Conservation (phyloP, 176 grass and related monocot genomes). For the Triticum monococcum region DNA sequence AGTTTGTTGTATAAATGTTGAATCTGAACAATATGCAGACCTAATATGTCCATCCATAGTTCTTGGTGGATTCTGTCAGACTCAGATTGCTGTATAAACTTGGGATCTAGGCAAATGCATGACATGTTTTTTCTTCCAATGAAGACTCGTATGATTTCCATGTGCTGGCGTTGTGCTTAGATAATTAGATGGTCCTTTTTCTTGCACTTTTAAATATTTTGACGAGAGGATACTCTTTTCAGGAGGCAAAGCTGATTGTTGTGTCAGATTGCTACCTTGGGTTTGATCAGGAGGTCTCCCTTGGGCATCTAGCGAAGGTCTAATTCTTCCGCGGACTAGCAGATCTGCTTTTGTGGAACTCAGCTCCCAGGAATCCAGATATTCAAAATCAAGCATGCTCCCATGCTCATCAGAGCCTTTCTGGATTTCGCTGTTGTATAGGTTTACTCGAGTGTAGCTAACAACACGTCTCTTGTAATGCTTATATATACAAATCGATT, state of each 20-base stretch:
- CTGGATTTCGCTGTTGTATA: background rate
- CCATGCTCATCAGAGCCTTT: background rate
- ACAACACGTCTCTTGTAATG: background rate
- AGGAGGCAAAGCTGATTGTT: slow-evolving; percentile 85
- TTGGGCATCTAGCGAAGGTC: slow-evolving; percentile 39
- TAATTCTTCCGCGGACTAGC: slow-evolving; percentile 12
- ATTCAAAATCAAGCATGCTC: background rate
- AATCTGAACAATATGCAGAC: slow-evolving; percentile 1
- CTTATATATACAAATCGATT: background rate
- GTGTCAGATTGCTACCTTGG: slow-evolving; percentile 94
- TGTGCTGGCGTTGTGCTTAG: background rate
- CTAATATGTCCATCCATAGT: background rate
- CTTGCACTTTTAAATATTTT: slow-evolving; percentile 23
- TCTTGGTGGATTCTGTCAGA: background rate
- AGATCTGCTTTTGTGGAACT: background rate
- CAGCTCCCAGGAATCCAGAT: background rate
- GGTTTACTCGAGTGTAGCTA: background rate
- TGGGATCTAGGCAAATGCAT: background rate
- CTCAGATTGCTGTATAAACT: slow-evolving; percentile 12
- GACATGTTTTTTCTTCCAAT: background rate
- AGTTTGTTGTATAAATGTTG: background rate
- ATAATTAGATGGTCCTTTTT: background rate
- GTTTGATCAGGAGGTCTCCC: slow-evolving; percentile 66
- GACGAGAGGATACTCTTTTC: slow-evolving; percentile 32
- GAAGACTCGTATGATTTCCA: background rate